A percentile compares a stretch with the other conserved stretches of the same genome.
Evolutionary conservation across 1,284 basidiomycete genomes (phyloP).

Genomic region (Vanrija pseudolonga): DNA sequence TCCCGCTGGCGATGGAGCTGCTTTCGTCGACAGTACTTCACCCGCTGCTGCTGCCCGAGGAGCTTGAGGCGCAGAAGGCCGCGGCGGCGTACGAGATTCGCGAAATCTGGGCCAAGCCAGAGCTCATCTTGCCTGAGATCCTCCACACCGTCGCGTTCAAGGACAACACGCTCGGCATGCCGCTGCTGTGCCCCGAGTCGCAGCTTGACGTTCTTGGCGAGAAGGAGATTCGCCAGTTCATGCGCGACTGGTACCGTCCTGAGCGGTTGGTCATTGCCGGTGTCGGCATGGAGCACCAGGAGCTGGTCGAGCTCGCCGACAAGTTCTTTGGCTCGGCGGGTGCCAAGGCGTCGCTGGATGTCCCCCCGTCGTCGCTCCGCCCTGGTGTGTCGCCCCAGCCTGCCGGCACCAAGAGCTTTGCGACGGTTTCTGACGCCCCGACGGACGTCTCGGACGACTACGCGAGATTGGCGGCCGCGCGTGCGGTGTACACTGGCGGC

Average conservation of each 20-base stretch:
- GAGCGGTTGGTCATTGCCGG: slow-evolving; percentile 93
- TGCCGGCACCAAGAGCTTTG: slow-evolving; percentile 58
- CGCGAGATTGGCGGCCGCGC: slow-evolving; percentile 48
- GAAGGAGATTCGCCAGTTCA: slow-evolving; percentile 62
- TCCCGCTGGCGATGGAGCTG: slow-evolving; percentile 76
- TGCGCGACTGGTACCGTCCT: slow-evolving; percentile 82
- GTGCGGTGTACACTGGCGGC: slow-evolving; percentile 81
- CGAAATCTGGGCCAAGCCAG: slow-evolving; percentile 83
- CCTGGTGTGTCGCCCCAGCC: slow-evolving; percentile 56
- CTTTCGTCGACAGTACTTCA: slow-evolving; percentile 88
- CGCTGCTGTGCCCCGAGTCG: slow-evolving; percentile 81
- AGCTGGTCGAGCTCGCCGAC: slow-evolving; percentile 78
- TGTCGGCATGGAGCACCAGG: slow-evolving; percentile 83
- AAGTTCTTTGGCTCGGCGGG: slow-evolving; percentile 77
- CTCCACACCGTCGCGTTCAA: slow-evolving; percentile 83
- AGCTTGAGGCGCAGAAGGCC: slow-evolving; percentile 77
- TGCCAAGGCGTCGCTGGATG: slow-evolving; percentile 34
- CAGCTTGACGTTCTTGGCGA: slow-evolving; percentile 69
- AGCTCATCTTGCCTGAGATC: slow-evolving; percentile 91
- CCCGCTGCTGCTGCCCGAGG: slow-evolving; percentile 70
- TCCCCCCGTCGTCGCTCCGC: slow-evolving; percentile 16
- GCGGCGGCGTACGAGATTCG: slow-evolving; percentile 90
- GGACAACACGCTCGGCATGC: slow-evolving; percentile 77
- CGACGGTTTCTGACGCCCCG: slow-evolving; percentile 26
- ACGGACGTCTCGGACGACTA: slow-evolving; percentile 33